phyloP scores from a whole-genome alignment of 2,329 filamentous ascomycete genomes.

The Blastomyces percursus region DNA sequence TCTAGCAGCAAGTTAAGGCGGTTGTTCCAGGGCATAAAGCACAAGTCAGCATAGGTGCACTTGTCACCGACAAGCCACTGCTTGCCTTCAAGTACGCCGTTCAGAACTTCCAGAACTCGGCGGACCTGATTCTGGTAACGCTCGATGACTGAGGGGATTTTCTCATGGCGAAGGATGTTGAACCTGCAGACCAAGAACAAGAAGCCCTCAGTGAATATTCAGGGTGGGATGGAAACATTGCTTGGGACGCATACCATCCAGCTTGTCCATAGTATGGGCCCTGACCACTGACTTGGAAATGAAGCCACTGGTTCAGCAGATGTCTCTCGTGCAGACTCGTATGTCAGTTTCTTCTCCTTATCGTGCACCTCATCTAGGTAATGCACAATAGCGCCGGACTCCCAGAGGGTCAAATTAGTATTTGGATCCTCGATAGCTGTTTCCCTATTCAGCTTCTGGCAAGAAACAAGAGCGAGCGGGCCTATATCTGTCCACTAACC shows the following conservation, averaged over 20 bases:
- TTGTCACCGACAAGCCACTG: conserved; percentile 36
- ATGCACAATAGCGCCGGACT: conserved; percentile 31
- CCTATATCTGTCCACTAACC: not conserved
- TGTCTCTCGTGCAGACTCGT: conserved; percentile 22
- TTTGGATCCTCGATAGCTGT: conserved; percentile 28
- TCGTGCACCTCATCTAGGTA: conserved; percentile 34
- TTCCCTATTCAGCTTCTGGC: not conserved
- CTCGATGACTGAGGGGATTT: conserved; percentile 29
- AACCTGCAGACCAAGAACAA: conserved; percentile 23
- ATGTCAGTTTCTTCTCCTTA: conserved; percentile 27
- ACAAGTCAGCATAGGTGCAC: conserved; percentile 33
- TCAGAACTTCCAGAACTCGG: conserved; percentile 34
- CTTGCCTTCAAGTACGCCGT: conserved; percentile 27
- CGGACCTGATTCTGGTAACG: conserved; percentile 33
- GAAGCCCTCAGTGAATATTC: not conserved
- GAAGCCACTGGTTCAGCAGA: conserved; percentile 31
- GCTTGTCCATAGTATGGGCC: conserved; percentile 37
- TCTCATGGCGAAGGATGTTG: conserved; percentile 28
- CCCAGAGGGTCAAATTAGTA: conserved; percentile 28
- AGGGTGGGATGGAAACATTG: not conserved
- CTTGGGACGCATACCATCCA: conserved; percentile 5
- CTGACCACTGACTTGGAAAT: conserved; percentile 33
- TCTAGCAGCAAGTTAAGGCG: conserved; percentile 5
- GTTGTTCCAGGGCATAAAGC: conserved; percentile 32
- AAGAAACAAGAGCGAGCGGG: not conserved